Conservation (phyloP, 805 yeast species). For the Scheffersomyces spartinae region DNA sequence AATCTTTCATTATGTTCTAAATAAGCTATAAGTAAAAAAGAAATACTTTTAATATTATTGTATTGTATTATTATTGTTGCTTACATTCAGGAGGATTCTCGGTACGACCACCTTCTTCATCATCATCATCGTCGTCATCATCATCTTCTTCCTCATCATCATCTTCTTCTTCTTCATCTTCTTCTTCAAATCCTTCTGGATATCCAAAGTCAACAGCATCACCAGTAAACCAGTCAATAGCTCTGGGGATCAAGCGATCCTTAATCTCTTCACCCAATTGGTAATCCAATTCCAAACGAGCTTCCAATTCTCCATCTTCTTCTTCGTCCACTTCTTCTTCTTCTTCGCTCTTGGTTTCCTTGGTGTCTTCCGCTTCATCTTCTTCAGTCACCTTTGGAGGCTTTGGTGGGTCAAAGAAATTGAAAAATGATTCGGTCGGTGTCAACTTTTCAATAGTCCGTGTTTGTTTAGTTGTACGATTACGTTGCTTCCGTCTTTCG, state of each 20-base stretch:
- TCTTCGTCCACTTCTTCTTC: constrained; percentile 42
- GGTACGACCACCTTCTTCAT: constrained; percentile 42
- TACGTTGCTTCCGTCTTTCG: constrained; percentile 95
- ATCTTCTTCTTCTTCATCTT: constrained; percentile 45
- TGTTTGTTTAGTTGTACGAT: constrained; percentile 91
- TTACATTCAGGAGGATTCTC: constrained; percentile 70
- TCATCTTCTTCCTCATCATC: constrained; percentile 55
- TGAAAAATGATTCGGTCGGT: constrained; percentile 92
- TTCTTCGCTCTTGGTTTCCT: constrained; percentile 31
- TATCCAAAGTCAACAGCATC: constrained; percentile 72
- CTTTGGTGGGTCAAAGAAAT: constrained; percentile 89
- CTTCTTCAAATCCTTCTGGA: constrained; percentile 50
- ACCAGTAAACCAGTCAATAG: constrained; percentile 98
- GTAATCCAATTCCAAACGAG: constrained; percentile 81
- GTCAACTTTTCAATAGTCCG: constrained; percentile 90
- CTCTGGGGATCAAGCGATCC: constrained; percentile 92
- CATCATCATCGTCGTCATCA: constrained; percentile 51
- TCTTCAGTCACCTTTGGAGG: constrained; percentile 39
- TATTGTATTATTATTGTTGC: constrained; percentile 41
- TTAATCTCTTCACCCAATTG: constrained; percentile 93
- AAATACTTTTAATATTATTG: too few species aligned
- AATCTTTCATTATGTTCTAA: too few species aligned
- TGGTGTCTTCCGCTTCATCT: constrained; percentile 42
- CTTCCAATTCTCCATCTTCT: constrained; percentile 66
- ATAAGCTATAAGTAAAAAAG: too few species aligned